These are phyloP conservation scores for Anthoceros angustus DNA, from an alignment of 225 moss, liverwort and hornwort species.

Conservation along the genomic window DNA sequence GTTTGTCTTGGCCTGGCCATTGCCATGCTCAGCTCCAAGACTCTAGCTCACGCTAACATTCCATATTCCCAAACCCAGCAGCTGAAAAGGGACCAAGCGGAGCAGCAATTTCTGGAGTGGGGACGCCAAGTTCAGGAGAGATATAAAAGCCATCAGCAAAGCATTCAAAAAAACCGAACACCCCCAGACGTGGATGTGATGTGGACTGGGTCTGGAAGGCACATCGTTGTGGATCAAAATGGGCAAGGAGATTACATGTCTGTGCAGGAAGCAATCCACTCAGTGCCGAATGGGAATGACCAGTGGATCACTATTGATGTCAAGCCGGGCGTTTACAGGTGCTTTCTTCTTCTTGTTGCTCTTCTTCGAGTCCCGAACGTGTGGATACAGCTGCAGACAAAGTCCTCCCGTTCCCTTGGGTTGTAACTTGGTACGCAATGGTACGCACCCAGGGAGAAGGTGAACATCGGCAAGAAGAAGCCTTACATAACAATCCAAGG, in stretches of 20 bases:
- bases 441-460: conserved; percentile 11
- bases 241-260: neutral
- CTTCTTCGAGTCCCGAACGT: too few species aligned
- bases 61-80: neutral
- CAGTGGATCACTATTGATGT: neutral
- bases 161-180: neutral
- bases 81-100: neutral
- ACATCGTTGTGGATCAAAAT: neutral
- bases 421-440: too few species aligned
- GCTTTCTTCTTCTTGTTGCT: too few species aligned
- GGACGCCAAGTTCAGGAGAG: neutral
- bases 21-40: too few species aligned
- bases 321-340: neutral
- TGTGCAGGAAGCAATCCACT: neutral
- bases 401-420: too few species aligned
- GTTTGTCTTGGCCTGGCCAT: too few species aligned
- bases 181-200: neutral
- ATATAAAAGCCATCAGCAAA: neutral
- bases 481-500: conserved; percentile 29
- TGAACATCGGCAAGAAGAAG: conserved; percentile 20
- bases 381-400: too few species aligned
- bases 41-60: neutral
- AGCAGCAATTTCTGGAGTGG: neutral
- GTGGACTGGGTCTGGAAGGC: neutral
- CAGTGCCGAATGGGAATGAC: neutral